Conservation (phyloP, 495 filamentous ascomycete genomes). For the Aspergillus bertholletiae region DNA sequence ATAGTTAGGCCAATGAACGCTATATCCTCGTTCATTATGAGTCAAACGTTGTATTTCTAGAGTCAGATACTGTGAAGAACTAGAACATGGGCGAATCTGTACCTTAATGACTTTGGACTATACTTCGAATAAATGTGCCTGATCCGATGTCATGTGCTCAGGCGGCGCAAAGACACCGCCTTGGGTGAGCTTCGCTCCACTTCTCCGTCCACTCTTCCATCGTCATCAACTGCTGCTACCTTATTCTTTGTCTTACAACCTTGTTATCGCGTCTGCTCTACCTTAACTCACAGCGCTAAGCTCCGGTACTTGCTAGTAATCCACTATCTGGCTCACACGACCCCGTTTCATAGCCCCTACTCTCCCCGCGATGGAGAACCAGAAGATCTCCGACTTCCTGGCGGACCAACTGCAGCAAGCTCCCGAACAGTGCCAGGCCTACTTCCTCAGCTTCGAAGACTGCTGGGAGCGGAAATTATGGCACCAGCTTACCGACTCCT, state of each 20-base stretch:
- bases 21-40: background rate
- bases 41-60: background rate
- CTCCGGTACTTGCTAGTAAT: constrained; percentile 1
- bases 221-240: constrained; percentile 3
- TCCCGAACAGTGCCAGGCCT: constrained; percentile 79
- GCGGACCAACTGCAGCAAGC: constrained; percentile 78
- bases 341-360: constrained; percentile 4
- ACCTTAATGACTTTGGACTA: background rate
- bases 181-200: constrained; percentile 11
- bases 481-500: constrained; percentile 92
- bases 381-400: constrained; percentile 89
- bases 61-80: background rate
- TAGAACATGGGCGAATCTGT: background rate
- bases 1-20: background rate
- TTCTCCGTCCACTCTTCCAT: constrained; percentile 11
- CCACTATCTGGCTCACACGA: background rate
- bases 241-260: background rate
- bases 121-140: background rate
- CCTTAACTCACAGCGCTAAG: background rate
- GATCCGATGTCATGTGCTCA: constrained; percentile 11
- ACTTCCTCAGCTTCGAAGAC: constrained; percentile 92
- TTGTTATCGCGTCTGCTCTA: background rate
- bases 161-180: constrained; percentile 18
- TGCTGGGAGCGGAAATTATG: constrained; percentile 98
- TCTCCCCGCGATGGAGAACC: constrained; percentile 63